phyloP scores from a whole-genome alignment of 2,329 filamentous ascomycete species.

The Fusarium pseudograminearum region DNA sequence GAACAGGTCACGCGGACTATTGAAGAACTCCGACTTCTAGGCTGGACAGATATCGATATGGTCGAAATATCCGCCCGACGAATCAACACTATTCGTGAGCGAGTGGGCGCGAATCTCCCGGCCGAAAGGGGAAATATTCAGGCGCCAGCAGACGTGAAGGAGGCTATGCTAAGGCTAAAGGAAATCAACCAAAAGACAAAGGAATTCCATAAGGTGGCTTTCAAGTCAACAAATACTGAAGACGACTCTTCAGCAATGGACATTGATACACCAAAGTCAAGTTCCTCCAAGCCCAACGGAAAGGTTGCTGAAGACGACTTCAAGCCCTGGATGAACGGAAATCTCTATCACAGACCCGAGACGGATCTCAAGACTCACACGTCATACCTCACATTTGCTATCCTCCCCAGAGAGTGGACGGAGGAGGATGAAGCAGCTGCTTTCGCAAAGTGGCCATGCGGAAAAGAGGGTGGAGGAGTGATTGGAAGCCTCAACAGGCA shows the following conservation, averaged over 20 bases:
- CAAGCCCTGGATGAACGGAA: conserved; percentile 80
- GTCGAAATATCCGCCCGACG: conserved; percentile 86
- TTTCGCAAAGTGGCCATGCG: conserved; percentile 72
- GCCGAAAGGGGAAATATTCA: conserved; percentile 78
- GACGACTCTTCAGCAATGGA: conserved; percentile 57
- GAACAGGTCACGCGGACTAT: conserved; percentile 94
- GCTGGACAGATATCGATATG: conserved; percentile 95
- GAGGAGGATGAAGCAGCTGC: conserved; percentile 82
- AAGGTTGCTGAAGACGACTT: conserved; percentile 39
- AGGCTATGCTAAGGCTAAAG: conserved; percentile 79
- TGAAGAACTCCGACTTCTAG: conserved; percentile 79
- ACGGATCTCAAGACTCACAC: conserved; percentile 95
- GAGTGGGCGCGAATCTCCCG: conserved; percentile 74
- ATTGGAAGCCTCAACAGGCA: conserved; percentile 67
- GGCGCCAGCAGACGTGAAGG: conserved; percentile 78
- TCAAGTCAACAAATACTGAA: conserved; percentile 31
- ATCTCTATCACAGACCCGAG: conserved; percentile 83
- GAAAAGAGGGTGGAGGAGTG: conserved; percentile 62
- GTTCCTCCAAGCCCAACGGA: conserved; percentile 44
- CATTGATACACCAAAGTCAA: conserved; percentile 50
- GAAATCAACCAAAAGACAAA: conserved; percentile 78
- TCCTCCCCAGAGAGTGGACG: conserved; percentile 88
- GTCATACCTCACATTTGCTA: conserved; percentile 94
- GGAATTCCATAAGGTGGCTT: conserved; percentile 67
- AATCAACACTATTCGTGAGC: conserved; percentile 85